Evolutionary conservation across 257 asterid species (phyloP).

Genomic region (Solanum phureja): DNA sequence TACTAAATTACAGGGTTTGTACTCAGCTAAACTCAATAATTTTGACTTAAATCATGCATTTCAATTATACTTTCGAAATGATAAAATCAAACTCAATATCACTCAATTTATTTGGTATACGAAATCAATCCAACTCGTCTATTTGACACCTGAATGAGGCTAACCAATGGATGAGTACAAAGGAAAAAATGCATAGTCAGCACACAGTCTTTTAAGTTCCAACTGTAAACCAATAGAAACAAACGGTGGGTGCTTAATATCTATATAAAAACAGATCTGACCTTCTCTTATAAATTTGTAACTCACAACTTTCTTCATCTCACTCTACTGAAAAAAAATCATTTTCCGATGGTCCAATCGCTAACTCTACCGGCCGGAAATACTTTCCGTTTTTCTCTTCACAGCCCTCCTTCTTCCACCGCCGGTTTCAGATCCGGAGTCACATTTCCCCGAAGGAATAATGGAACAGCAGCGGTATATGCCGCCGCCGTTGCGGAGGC

Average conservation of each 20-base stretch:
- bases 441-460: not conserved
- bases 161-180: not conserved
- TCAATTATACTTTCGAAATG: no score
- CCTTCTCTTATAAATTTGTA: not conserved
- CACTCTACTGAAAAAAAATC: not conserved
- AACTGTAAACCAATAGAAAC: not conserved
- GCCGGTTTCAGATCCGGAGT: not conserved
- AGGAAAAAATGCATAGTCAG: constrained; percentile 24
- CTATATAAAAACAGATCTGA: not conserved
- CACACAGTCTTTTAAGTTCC: constrained; percentile 12
- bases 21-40: no score
- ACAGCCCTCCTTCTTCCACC: not conserved
- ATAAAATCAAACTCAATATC: no score
- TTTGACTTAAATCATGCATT: no score
- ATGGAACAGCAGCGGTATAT: not conserved
- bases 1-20: no score
- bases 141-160: no score
- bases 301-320: not conserved
- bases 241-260: not conserved
- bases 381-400: not conserved
- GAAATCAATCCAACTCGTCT: not conserved
- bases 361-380: not conserved
- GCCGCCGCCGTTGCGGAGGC: constrained; percentile 43
- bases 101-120: no score
- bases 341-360: constrained; percentile 10